Base-by-base conservation (phyloP, 1,139 yeast genomes). In the Dujonia santamariae region DNA sequence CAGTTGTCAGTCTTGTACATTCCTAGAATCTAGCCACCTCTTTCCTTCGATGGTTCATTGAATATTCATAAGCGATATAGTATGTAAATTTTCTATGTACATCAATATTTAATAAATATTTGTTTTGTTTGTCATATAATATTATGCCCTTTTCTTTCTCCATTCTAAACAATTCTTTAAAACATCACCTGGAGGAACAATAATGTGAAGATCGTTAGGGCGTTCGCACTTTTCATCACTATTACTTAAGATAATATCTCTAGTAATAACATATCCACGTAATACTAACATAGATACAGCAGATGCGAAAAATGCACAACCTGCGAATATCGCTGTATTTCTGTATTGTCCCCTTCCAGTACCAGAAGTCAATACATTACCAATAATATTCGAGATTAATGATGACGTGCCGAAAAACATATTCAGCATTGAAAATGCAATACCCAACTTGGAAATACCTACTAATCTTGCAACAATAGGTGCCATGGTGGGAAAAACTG, bases 271-370 rank as follows among this genome's bases (percentile, higher is more conserved):
- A 56, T 71, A 75, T 0, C 76, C 79, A 45, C 83, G 58, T 31
- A 74, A 42, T 2, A 72, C 23, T 31, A 72, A 50, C 29, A 74
- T 47, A 4, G 52, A 31, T 1, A 59, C 15, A 1, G 72, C 62
- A 26, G 75, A 67, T 2, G 54, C 73, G n/a, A 70, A 37, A 46
- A 72, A 77, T 4, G 74, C 59, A 3, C 59, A 51, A 0, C 83
- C 83, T 16, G 78, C 72, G 50, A 75, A 78, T 3, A 77, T 64
- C 0, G 78, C 59, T 27, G 80, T 74, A 43, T 72, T 46, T 21
- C 54, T 50, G 48, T 76, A 78, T 44, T 67, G 75, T 1, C 57
- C 49, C 0, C 51, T 53, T 0, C 61, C 64, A 4, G 34, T 37
- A 1, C 61, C 58, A 7, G 59, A 53, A 35, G 71, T 72, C 34